Evolutionary conservation across 169 alveolate species (phyloP).

Genomic region (Eimeria maxima): DNA sequence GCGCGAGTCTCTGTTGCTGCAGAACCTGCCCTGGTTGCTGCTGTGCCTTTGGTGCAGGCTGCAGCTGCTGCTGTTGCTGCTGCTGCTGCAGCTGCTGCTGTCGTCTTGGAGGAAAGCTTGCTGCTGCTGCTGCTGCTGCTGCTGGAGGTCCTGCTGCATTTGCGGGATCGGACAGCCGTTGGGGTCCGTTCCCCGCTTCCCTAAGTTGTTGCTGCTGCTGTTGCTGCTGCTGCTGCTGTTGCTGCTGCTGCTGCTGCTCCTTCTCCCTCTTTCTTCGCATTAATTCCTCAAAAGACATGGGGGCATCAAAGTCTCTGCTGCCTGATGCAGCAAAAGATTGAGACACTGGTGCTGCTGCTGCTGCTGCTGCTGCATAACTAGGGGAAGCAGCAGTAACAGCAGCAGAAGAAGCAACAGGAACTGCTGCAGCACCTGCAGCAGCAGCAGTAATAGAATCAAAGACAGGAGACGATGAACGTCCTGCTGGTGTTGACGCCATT

Average conservation of each 20-base stretch:
- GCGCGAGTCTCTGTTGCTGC: too few relatives aligned
- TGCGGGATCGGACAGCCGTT: not conserved
- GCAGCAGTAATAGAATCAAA: not conserved
- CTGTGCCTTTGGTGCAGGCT: too few relatives aligned
- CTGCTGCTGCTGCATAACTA: not conserved
- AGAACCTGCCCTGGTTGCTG: too few relatives aligned
- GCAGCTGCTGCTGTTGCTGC: too few relatives aligned
- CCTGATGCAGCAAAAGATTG: conserved; percentile 1
- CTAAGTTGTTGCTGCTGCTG: too few relatives aligned
- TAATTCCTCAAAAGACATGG: conserved; percentile 73
- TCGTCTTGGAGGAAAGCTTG: too few relatives aligned
- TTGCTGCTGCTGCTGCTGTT: conserved; percentile 66
- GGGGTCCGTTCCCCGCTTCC: not conserved
- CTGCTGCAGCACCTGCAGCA: conserved; percentile 27
- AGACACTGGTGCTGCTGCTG: conserved; percentile 17
- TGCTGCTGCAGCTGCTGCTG: too few relatives aligned
- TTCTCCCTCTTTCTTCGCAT: conserved; percentile 63
- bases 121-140: too few relatives aligned
- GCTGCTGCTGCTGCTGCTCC: conserved; percentile 63
- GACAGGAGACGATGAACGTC: not conserved
- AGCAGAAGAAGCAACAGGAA: not conserved
- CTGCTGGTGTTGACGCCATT: not conserved
- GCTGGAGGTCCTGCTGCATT: not conserved
- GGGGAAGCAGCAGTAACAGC: not conserved
- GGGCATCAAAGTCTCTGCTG: conserved; percentile 67